Base-by-base conservation (phyloP, 352 stramenopile genomes). In the Pythium myriotylum region DNA sequence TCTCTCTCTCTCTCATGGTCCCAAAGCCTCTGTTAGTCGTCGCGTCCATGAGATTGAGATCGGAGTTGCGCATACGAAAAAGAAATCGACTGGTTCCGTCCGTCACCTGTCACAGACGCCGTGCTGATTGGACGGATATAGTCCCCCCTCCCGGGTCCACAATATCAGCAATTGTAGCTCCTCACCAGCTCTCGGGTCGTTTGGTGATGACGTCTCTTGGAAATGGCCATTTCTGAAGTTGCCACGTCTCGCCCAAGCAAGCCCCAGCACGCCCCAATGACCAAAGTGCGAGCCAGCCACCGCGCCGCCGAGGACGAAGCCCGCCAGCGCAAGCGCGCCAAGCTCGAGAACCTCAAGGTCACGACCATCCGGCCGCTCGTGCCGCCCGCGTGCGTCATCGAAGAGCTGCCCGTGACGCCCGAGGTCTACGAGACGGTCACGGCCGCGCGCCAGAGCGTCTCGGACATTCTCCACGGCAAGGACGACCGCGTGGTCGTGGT, bases 401-500 rank as follows among this genome's bases (percentile, higher is more conserved):
- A 91, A 49, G 82, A 93, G 66, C 68, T 93, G 17, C 84, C 82
- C 1, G 79, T 90, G 12, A 94, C 77, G 3, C 72, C 78, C 7
- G 62, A 81, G 19, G 84, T 92, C 39, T 79, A 90, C 57, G 73
- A 88, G 26, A 86, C 86, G 4, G 77, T 91, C 48, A 72, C 82
- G 32, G 58, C 51, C 35, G 79, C 79, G 26, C 80, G 80, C 29
- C 58, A 79, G 26, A 70, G 68, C 29, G 73, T 94, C 4, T 81
- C 79, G 32, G 64, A 76, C 57, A 75, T 89, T 20, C 66, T 92
- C 58, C 82, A 88, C 64, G 75, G 77, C 51, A 47, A 77, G 19
- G 80, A 92, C 61, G 83, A 92, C 68, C 80, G 83, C 24, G 66
- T 92, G 5, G 80, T 92, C 24, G 82, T 87, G 32, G 63, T 94